Conservation (phyloP, 306 rosid species). For the Fragaria nilgerrensis region DNA sequence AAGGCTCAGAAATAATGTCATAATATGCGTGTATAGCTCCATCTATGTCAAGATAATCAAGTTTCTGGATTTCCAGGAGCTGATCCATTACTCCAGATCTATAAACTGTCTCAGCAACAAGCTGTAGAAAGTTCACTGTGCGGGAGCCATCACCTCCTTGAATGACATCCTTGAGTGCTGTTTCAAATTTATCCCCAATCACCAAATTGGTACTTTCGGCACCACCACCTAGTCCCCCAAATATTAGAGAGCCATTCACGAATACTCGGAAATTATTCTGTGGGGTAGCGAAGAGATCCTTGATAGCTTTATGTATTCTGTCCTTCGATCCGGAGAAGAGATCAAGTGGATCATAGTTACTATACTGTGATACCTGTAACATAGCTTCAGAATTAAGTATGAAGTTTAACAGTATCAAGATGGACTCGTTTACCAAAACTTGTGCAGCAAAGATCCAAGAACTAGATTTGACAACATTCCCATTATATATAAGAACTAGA, state of each 20-base stretch:
- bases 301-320: constrained; percentile 69
- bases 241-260: constrained; percentile 74
- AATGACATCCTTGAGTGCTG: constrained; percentile 64
- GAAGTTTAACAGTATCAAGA: not conserved
- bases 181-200: constrained; percentile 71
- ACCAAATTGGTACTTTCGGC: constrained; percentile 52
- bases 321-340: constrained; percentile 83
- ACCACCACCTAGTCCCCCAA: constrained; percentile 81
- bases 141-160: constrained; percentile 51
- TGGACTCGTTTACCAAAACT: not conserved
- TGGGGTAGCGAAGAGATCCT: constrained; percentile 76
- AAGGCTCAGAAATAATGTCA: constrained; percentile 61
- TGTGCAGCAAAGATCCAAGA: not conserved
- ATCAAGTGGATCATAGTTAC: constrained; percentile 84
- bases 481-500: not conserved
- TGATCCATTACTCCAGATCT: constrained; percentile 61
- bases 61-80: constrained; percentile 81
- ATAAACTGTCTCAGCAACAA: constrained; percentile 62
- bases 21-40: constrained; percentile 93
- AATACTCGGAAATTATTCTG: constrained; percentile 96
- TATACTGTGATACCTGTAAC: constrained; percentile 62
- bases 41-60: constrained; percentile 82
- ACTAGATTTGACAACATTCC: not conserved
- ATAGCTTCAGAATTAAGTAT: constrained; percentile 21
- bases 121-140: constrained; percentile 58